phyloP scores from a whole-genome alignment of 2,329 filamentous ascomycete genomes.

The Lachnellula occidentalis region DNA sequence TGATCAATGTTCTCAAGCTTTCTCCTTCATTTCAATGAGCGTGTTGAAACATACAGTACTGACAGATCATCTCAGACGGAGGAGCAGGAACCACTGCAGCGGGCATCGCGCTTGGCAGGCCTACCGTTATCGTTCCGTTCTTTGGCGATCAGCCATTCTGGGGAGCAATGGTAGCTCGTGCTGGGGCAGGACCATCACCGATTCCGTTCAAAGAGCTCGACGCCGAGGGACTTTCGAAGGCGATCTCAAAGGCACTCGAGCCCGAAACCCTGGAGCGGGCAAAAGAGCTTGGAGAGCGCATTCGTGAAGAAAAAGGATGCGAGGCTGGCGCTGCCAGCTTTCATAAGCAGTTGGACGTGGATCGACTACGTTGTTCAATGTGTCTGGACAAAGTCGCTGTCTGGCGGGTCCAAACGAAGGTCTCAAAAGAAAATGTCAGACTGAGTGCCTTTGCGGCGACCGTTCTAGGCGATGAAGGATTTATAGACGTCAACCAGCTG shows the following conservation, averaged over 20 bases:
- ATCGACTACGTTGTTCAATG: slow-evolving; percentile 60
- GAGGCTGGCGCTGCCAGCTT: slow-evolving; percentile 49
- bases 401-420: slow-evolving; percentile 63
- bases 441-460: slow-evolving; percentile 67
- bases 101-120: slow-evolving; percentile 61
- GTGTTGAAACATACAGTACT: background rate
- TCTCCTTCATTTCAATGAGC: too few species aligned
- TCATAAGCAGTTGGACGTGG: slow-evolving; percentile 58
- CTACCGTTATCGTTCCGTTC: slow-evolving; percentile 70
- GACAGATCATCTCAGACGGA: slow-evolving; percentile 33
- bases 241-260: slow-evolving; percentile 53
- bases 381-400: slow-evolving; percentile 61
- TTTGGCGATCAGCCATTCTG: slow-evolving; percentile 76
- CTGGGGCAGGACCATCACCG: slow-evolving; percentile 64
- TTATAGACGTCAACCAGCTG: slow-evolving; percentile 5
- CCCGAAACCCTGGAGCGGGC: slow-evolving; percentile 55
- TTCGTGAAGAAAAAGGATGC: slow-evolving; percentile 57
- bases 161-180: slow-evolving; percentile 66
- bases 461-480: slow-evolving; percentile 29
- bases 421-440: slow-evolving; percentile 35
- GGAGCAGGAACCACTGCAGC: slow-evolving; percentile 70
- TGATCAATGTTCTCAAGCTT: too few species aligned
- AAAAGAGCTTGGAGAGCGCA: slow-evolving; percentile 45
- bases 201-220: slow-evolving; percentile 64
- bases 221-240: slow-evolving; percentile 58